Percentiles rank a stretch among this genome's conserved stretches.
These are phyloP conservation scores for Lagerstroemia speciosa DNA, from an alignment of 345 rosid species.

Conservation along the genomic window DNA sequence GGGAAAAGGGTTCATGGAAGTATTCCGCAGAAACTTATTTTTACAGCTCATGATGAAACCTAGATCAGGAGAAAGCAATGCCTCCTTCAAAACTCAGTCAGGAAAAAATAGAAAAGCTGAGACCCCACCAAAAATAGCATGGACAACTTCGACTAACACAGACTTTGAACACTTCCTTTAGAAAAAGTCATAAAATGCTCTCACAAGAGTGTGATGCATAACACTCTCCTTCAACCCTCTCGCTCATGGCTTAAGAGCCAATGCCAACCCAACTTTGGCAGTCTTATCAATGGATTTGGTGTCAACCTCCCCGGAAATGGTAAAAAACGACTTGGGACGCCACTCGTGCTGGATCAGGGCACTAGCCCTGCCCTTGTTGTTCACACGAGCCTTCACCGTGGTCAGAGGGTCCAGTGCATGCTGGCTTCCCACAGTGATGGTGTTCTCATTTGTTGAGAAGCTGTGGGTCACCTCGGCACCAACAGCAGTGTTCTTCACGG, in stretches of 20 bases:
- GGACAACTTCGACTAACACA: neutral
- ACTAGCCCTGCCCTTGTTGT: slow-evolving; percentile 58
- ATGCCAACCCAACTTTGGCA: slow-evolving; percentile 76
- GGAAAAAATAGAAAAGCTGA: neutral
- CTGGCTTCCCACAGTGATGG: slow-evolving; percentile 69
- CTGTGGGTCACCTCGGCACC: slow-evolving; percentile 75
- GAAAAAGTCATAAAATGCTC: neutral
- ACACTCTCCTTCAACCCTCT: neutral
- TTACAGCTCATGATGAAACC: neutral
- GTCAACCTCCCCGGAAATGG: slow-evolving; percentile 83
- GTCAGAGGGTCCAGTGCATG: slow-evolving; percentile 72
- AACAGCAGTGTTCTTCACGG: slow-evolving; percentile 47
- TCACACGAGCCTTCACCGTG: slow-evolving; percentile 59
- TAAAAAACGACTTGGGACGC: slow-evolving; percentile 71
- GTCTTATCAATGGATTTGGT: slow-evolving; percentile 74
- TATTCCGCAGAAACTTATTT: slow-evolving; percentile 7
- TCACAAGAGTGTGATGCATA: slow-evolving; percentile 1
- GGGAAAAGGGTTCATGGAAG: neutral
- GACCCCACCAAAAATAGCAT: neutral
- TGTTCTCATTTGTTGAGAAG: slow-evolving; percentile 69
- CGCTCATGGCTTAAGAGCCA: slow-evolving; percentile 70
- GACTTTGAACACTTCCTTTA: neutral
- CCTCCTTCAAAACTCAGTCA: slow-evolving; percentile 1
- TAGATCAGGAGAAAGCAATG: neutral
- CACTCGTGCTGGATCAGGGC: slow-evolving; percentile 90